Conservation (phyloP, 257 asterid species). For the Gardenia jasminoides region DNA sequence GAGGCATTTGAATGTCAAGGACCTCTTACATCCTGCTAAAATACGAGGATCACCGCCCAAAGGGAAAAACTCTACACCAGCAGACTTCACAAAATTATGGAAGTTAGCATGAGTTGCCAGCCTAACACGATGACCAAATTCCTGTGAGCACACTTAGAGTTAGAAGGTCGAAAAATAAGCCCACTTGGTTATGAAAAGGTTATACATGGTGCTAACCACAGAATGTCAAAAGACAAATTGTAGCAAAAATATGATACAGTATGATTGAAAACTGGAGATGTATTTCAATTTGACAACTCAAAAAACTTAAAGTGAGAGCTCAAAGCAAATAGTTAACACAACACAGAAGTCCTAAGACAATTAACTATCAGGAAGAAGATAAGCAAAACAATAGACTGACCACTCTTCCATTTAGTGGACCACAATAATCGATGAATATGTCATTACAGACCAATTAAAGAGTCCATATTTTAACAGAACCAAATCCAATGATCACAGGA, state of each 20-base stretch:
- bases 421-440: background rate
- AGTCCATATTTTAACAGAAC: background rate
- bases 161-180: conserved; percentile 7
- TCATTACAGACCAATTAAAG: background rate
- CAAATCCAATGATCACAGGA: background rate
- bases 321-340: background rate
- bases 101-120: conserved; percentile 93
- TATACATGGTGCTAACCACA: background rate
- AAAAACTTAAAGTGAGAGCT: background rate
- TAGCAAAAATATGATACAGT: background rate
- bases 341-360: background rate
- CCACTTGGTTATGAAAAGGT: background rate
- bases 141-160: conserved; percentile 46
- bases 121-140: conserved; percentile 87
- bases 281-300: background rate
- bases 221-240: background rate
- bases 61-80: conserved; percentile 85
- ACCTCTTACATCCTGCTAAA: conserved; percentile 98
- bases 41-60: conserved; percentile 98
- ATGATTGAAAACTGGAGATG: background rate
- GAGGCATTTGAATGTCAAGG: conserved; percentile 33
- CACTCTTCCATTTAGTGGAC: background rate
- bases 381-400: background rate
- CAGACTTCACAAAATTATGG: conserved; percentile 78
- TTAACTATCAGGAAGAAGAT: background rate